These are phyloP conservation scores for Magnusiomyces fungicola DNA, from an alignment of 1,139 yeast species.

Conservation along the genomic window DNA sequence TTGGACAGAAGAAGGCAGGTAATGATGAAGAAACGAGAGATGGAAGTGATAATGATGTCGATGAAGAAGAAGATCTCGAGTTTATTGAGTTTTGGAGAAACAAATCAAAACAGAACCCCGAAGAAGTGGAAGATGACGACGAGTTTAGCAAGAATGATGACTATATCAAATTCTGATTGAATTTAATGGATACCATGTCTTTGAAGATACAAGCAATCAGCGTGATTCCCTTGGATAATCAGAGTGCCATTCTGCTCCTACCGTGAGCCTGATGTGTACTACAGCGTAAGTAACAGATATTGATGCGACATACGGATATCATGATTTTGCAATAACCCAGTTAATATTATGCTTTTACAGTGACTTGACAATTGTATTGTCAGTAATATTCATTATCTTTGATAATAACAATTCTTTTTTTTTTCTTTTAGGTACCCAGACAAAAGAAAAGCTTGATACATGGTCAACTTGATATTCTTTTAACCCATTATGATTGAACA, in stretches of 20 bases:
- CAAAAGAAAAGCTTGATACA: no score
- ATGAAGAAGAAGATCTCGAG: slow-evolving; percentile 1
- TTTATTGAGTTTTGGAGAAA: neutral
- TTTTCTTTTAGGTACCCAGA: no score
- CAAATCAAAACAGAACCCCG: neutral
- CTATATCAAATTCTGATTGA: neutral
- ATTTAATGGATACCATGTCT: neutral
- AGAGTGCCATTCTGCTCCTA: no score
- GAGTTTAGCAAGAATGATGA: neutral
- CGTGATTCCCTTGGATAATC: no score
- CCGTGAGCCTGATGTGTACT: no score
- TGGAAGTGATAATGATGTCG: neutral
- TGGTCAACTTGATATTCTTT: no score
- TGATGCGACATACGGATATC: no score
- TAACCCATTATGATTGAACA: no score
- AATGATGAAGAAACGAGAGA: neutral
- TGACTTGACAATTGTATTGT: neutral
- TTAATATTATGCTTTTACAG: no score
- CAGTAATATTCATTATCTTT: neutral
- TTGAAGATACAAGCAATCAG: no score
- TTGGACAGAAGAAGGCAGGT: neutral
- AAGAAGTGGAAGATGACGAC: neutral
- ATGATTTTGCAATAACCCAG: no score
- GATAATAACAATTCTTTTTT: neutral
- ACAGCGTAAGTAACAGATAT: no score